Evolutionary conservation across 805 yeast genomes (phyloP).

Genomic region (Candida qinlingensis): DNA sequence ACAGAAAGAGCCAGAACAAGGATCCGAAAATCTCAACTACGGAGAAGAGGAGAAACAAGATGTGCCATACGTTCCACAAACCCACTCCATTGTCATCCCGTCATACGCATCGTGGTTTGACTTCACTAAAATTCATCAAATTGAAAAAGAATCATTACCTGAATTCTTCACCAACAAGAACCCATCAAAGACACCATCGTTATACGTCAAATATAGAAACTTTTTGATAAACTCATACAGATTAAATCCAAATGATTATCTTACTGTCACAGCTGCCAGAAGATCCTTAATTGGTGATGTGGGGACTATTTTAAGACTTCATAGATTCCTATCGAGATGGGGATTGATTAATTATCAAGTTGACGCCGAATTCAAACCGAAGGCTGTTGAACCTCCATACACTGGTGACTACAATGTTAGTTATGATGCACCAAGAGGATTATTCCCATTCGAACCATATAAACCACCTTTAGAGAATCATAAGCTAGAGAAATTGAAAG

Average conservation of each 20-base stretch:
- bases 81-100: constrained; percentile 81
- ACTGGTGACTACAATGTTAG: constrained; percentile 73
- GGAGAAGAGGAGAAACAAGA: constrained; percentile 7
- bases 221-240: constrained; percentile 87
- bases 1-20: constrained; percentile 3
- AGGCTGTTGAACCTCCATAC: constrained; percentile 62
- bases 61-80: constrained; percentile 42
- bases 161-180: constrained; percentile 77
- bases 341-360: constrained; percentile 92
- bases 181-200: constrained; percentile 73
- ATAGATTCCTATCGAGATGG: constrained; percentile 82
- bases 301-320: constrained; percentile 80
- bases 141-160: constrained; percentile 80
- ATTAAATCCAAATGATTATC: constrained; percentile 81
- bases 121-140: constrained; percentile 62
- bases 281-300: constrained; percentile 90
- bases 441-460: constrained; percentile 85
- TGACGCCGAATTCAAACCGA: constrained; percentile 69
- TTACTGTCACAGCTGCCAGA: constrained; percentile 86
- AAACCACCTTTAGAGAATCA: constrained; percentile 49
- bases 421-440: constrained; percentile 86
- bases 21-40: background rate
- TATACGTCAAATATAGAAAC: constrained; percentile 77
- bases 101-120: constrained; percentile 87
- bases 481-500: constrained; percentile 39